Evolutionary conservation across 805 yeast genomes (phyloP), one percentile per base, ranked within the genome.

Genomic region (Debaryomyces prosopidis): DNA sequence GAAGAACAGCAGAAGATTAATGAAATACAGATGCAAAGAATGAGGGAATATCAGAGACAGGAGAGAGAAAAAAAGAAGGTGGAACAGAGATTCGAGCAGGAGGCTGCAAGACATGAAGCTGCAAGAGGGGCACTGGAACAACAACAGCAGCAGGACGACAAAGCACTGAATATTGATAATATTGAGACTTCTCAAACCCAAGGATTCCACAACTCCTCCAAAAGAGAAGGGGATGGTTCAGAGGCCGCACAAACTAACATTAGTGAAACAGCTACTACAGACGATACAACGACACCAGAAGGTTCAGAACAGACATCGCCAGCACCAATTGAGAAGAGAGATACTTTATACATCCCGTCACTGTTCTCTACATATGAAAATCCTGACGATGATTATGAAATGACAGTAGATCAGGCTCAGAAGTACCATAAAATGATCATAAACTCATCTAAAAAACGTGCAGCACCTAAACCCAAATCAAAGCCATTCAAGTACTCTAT

Each of bases 361-460:
- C 8, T 18, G 14, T 38, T 38, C 33, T 23, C 16, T 18, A 40
- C 46, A 1, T 72, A 70, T 44, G 73, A 71, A 17, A 72, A 71
- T 46, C 75, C 75, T 3, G 75, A 70, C 14, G 67, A 62, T 31
- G 76, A 72, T 49, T 72, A 72, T 52, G 63, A 68, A 17, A 54
- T 72, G 63, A 68, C 75, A 1, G 53, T 66, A 4, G 43, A 58
- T 14, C 76, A 72, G 48, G 74, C 71, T 2, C 65, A 66, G 45
- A 55, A 57, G 15, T 72, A 72, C 51, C 71, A 66, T 40, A 62
- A 65, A 40, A 47, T 65, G 15, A 61, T 72, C 36, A 59, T 60
- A 40, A 55, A 61, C n/a, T 60, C 66, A 36, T 49, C 53, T 14
- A 56, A 50, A 36, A 51, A 50, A 18, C 45, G 43, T 15, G 43